Evolutionary conservation across 768 basidiomycete species (phyloP).

Genomic region (Tulasnella sp.): DNA sequence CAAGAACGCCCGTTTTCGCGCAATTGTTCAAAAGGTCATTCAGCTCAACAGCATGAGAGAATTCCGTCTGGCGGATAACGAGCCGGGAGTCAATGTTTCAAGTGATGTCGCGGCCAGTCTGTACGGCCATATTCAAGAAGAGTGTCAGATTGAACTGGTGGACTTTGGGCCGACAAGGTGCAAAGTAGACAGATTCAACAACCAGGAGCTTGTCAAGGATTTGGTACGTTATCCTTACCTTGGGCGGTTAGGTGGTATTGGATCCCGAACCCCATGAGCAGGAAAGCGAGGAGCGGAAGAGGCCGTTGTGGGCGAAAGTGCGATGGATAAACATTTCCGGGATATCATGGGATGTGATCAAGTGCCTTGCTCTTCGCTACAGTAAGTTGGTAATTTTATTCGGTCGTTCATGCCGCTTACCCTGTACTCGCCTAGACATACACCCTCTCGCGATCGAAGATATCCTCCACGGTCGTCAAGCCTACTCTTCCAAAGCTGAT

Average conservation of each 20-base stretch:
- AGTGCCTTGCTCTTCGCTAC: neutral
- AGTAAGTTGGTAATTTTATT: neutral
- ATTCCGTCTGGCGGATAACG: neutral
- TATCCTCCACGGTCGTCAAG: conserved; percentile 20
- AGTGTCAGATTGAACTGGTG: conserved; percentile 12
- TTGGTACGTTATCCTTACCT: neutral
- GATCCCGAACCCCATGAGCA: too few species aligned
- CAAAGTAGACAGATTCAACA: neutral
- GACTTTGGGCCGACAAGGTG: conserved; percentile 9
- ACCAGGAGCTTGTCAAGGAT: neutral
- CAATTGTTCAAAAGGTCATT: conserved; percentile 7
- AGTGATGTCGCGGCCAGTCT: neutral
- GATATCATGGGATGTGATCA: conserved; percentile 6
- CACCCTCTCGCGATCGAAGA: conserved; percentile 24
- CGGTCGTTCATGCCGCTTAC: neutral
- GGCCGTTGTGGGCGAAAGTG: neutral
- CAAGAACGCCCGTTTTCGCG: conserved; percentile 2
- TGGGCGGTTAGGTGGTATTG: neutral
- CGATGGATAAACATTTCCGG: conserved; percentile 1
- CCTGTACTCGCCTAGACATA: conserved; percentile 8
- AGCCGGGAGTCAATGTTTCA: conserved; percentile 11
- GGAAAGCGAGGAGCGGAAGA: too few species aligned
- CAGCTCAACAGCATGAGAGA: conserved; percentile 1
- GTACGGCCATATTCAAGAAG: conserved; percentile 9
- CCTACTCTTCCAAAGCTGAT: conserved; percentile 19